Conservation (phyloP, 306 rosid genomes). For the Urtica urens region DNA sequence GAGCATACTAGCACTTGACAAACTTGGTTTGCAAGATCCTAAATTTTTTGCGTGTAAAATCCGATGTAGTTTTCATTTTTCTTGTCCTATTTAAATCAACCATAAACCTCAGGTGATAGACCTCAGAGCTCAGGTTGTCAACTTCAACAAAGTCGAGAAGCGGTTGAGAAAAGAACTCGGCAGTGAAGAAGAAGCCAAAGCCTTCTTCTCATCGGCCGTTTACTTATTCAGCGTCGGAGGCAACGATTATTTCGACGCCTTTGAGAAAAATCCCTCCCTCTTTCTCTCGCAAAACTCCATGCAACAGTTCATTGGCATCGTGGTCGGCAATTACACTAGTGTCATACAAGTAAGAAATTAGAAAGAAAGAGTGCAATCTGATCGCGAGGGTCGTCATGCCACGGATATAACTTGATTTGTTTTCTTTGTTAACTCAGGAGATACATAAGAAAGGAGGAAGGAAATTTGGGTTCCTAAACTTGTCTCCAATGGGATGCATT, state of each 20-base stretch:
- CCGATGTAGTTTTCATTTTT: no score
- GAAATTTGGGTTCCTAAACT: constrained; percentile 16
- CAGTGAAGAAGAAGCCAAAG: constrained; percentile 12
- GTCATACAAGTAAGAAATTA: constrained; percentile 21
- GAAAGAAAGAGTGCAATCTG: no score
- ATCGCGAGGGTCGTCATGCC: no score
- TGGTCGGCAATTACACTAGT: constrained; percentile 23
- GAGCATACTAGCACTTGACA: no score
- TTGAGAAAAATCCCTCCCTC: constrained; percentile 4
- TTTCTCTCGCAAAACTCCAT: background rate
- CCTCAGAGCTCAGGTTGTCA: constrained; percentile 17
- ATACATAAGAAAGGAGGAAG: constrained; percentile 23
- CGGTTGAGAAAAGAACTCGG: constrained; percentile 12
- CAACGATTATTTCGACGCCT: constrained; percentile 16
- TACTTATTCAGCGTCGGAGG: constrained; percentile 24
- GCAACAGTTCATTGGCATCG: constrained; percentile 15
- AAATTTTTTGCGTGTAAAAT: no score
- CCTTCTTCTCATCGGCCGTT: constrained; percentile 17
- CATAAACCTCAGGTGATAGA: constrained; percentile 26
- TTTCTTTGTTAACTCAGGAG: constrained; percentile 4
- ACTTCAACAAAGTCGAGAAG: constrained; percentile 16
- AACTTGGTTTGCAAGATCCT: no score
- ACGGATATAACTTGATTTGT: background rate
- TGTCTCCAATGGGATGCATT: constrained; percentile 11
- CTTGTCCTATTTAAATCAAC: no score